phyloP scores from a whole-genome alignment of 179 eudicot genomes.

The Patellifolia procumbens region DNA sequence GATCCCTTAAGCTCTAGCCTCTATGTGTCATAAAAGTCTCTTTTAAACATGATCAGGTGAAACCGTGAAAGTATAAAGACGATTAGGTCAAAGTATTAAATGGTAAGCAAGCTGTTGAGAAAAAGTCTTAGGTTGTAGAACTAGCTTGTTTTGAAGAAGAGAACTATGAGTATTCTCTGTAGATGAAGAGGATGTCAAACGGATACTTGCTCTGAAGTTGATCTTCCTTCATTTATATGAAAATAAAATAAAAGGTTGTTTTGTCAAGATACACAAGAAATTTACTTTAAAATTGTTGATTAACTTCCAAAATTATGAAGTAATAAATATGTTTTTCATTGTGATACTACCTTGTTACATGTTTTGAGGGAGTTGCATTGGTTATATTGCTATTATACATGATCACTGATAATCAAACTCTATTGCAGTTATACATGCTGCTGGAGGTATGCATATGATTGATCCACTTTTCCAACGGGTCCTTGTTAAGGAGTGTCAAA shows the following conservation, averaged over 20 bases:
- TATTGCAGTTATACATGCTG: conserved; percentile 79
- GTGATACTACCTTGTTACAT: background rate
- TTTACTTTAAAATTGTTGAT: background rate
- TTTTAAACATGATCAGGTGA: too few species aligned
- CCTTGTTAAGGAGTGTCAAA: conserved; percentile 75
- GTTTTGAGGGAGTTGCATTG: background rate
- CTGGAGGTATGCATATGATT: conserved; percentile 96
- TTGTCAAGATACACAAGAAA: background rate
- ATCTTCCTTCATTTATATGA: too few species aligned
- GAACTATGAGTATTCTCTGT: background rate
- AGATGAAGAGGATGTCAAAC: background rate
- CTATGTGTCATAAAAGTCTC: too few species aligned
- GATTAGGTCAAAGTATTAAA: background rate
- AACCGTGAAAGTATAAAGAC: too few species aligned
- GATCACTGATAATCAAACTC: background rate
- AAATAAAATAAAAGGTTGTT: too few species aligned
- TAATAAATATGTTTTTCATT: background rate
- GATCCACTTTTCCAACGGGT: conserved; percentile 97
- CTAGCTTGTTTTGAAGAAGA: background rate
- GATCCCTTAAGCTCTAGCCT: background rate
- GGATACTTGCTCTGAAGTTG: background rate
- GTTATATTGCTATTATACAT: background rate
- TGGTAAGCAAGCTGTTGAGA: background rate
- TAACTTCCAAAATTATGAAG: background rate
- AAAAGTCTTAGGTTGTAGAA: background rate